Percentiles rank a stretch among this genome's conserved stretches.
Evolutionary conservation across 805 yeast genomes (phyloP).

Genomic region (Metschnikowia reukaufii): DNA sequence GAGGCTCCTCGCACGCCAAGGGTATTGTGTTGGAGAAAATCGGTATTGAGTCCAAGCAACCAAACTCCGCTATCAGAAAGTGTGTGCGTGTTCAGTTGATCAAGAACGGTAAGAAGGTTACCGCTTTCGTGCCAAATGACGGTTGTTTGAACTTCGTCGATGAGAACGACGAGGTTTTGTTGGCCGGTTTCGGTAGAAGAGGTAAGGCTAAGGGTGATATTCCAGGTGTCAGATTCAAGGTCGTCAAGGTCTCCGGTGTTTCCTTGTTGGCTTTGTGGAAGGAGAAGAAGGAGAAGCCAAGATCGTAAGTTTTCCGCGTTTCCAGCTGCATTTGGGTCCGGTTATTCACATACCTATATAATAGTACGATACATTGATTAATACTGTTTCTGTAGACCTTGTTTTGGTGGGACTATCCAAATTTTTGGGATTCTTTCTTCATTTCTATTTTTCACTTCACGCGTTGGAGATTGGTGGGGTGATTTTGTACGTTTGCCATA

Average conservation of each 20-base stretch:
- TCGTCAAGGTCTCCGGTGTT: slow-evolving; percentile 99
- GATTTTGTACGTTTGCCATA: no score
- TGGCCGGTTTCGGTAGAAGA: slow-evolving; percentile 99
- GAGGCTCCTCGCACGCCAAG: slow-evolving; percentile 99
- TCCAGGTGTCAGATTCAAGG: slow-evolving; percentile 99
- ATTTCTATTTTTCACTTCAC: no score
- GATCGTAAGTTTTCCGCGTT: slow-evolving; percentile 63
- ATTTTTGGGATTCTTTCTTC: no score
- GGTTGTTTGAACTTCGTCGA: slow-evolving; percentile 99
- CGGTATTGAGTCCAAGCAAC: slow-evolving; percentile 99
- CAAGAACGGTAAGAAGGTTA: slow-evolving; percentile 99
- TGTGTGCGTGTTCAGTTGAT: slow-evolving; percentile 99
- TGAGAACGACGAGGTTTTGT: slow-evolving; percentile 99
- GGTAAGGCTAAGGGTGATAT: slow-evolving; percentile 99
- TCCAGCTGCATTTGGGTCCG: slow-evolving; percentile 15
- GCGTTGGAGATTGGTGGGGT: not conserved
- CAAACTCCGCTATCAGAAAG: slow-evolving; percentile 99
- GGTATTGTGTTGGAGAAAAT: slow-evolving; percentile 99
- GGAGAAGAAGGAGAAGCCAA: slow-evolving; percentile 99
- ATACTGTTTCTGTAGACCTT: no score
- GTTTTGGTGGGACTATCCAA: no score
- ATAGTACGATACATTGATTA: slow-evolving; percentile 19
- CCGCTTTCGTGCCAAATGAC: slow-evolving; percentile 99
- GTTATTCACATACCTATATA: slow-evolving; percentile 16
- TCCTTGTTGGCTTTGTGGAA: slow-evolving; percentile 99